Conservation (phyloP, 345 rosid species). For the Limnanthes douglasii region DNA sequence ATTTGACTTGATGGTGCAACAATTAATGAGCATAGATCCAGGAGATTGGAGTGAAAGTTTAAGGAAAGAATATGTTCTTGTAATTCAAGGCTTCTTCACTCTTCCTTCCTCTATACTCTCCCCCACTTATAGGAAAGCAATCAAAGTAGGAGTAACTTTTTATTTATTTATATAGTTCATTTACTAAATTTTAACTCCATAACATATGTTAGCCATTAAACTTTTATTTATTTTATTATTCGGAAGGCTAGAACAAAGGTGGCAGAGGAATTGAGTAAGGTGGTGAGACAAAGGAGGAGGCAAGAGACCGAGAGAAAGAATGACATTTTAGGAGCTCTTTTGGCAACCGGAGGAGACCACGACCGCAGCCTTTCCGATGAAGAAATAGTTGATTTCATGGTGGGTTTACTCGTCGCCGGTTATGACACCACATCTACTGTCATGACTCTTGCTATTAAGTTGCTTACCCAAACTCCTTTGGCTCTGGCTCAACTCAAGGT, state of each 20-base stretch:
- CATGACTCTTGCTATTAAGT: slow-evolving; percentile 74
- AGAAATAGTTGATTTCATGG: slow-evolving; percentile 50
- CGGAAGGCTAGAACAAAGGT: slow-evolving; percentile 67
- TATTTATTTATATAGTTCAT: too few relatives aligned
- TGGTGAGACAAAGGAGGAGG: slow-evolving; percentile 44
- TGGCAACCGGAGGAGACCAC: slow-evolving; percentile 34
- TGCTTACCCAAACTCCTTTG: slow-evolving; percentile 50
- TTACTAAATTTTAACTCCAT: neutral
- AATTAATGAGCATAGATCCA: slow-evolving; percentile 65
- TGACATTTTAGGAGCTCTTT: slow-evolving; percentile 48
- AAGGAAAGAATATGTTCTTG: slow-evolving; percentile 53
- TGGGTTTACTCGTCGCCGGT: slow-evolving; percentile 59
- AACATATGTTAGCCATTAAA: too few relatives aligned
- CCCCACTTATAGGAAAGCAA: slow-evolving; percentile 54
- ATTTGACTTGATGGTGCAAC: slow-evolving; percentile 55
- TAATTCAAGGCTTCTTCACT: slow-evolving; percentile 66
- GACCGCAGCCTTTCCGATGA: slow-evolving; percentile 48
- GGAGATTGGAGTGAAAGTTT: slow-evolving; percentile 58
- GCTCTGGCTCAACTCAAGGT: slow-evolving; percentile 68
- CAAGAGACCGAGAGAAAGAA: slow-evolving; percentile 20
- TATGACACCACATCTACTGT: slow-evolving; percentile 69
- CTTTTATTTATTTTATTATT: too few relatives aligned
- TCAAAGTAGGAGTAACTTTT: slow-evolving; percentile 34
- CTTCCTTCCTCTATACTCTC: slow-evolving; percentile 48
- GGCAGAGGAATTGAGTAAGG: slow-evolving; percentile 48